Conservation (phyloP, 345 rosid genomes). For the Boechera retrofracta region DNA sequence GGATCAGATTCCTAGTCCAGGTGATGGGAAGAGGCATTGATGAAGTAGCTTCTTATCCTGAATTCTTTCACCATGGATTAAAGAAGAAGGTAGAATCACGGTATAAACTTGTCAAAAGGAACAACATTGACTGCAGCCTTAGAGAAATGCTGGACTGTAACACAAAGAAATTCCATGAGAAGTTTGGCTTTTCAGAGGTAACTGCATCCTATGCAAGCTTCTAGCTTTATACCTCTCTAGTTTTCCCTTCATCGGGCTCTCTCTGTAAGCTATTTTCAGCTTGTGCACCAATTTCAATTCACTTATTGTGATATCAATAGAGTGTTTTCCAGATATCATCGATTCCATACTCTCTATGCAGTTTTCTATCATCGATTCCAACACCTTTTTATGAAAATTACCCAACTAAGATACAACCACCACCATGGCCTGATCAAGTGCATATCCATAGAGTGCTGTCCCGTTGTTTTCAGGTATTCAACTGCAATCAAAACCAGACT, state of each 20-base stretch:
- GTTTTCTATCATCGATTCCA: conserved; percentile 8
- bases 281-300: conserved; percentile 20
- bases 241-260: conserved; percentile 19
- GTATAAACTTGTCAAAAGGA: conserved; percentile 61
- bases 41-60: conserved; percentile 67
- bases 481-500: conserved; percentile 15
- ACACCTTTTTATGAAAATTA: neutral
- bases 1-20: conserved; percentile 69
- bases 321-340: conserved; percentile 29
- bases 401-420: conserved; percentile 9
- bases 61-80: conserved; percentile 71
- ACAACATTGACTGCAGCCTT: conserved; percentile 62
- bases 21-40: conserved; percentile 71
- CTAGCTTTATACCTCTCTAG: conserved; percentile 30
- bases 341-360: conserved; percentile 13
- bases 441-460: conserved; percentile 12
- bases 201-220: conserved; percentile 40
- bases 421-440: conserved; percentile 20
- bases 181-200: conserved; percentile 52
- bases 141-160: conserved; percentile 77
- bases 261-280: conserved; percentile 35
- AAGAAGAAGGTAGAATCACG: conserved; percentile 69
- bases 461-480: conserved; percentile 2
- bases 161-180: conserved; percentile 59
- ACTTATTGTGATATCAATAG: conserved; percentile 6